phyloP scores from a whole-genome alignment of 495 filamentous ascomycete genomes.

The Penicillium macrosclerotiorum region DNA sequence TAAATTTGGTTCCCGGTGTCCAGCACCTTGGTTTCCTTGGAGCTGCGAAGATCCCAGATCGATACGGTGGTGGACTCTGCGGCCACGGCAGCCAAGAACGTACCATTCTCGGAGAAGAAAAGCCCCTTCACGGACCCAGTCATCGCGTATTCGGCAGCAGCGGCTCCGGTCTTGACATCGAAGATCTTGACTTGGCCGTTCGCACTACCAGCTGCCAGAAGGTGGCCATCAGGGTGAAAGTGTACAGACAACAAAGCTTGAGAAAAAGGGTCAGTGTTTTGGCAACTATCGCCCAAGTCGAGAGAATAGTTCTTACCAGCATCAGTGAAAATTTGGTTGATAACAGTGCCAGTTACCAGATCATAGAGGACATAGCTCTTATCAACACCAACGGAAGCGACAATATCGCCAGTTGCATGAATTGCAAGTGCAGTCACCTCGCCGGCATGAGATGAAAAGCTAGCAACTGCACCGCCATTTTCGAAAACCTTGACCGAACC shows the following conservation, averaged over 20 bases:
- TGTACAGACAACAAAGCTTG: slow-evolving; percentile 72
- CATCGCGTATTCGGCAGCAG: slow-evolving; percentile 68
- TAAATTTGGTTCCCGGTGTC: slow-evolving; percentile 76
- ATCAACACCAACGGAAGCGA: slow-evolving; percentile 85
- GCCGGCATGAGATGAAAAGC: slow-evolving; percentile 76
- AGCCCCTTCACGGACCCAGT: slow-evolving; percentile 67
- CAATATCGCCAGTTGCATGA: slow-evolving; percentile 80
- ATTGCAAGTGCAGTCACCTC: slow-evolving; percentile 71
- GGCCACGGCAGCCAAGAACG: slow-evolving; percentile 79
- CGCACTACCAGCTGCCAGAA: slow-evolving; percentile 78
- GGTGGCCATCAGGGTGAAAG: slow-evolving; percentile 94
- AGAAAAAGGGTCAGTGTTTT: slow-evolving; percentile 9
- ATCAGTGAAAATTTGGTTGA: slow-evolving; percentile 78
- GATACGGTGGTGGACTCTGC: slow-evolving; percentile 71
- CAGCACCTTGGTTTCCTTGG: slow-evolving; percentile 70
- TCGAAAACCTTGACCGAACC: slow-evolving; percentile 80
- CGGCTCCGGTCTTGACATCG: slow-evolving; percentile 69
- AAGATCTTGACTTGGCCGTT: slow-evolving; percentile 82
- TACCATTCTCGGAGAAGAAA: slow-evolving; percentile 95
- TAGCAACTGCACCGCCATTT: slow-evolving; percentile 58
- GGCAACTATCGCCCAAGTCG: background rate
- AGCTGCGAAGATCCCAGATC: slow-evolving; percentile 89
- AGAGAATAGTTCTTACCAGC: slow-evolving; percentile 58
- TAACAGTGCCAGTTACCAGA: slow-evolving; percentile 58
- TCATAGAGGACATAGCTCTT: slow-evolving; percentile 95